These are phyloP conservation scores for Aspergillus alliaceus DNA, from an alignment of 2,329 filamentous ascomycete genomes.

Conservation along the genomic window DNA sequence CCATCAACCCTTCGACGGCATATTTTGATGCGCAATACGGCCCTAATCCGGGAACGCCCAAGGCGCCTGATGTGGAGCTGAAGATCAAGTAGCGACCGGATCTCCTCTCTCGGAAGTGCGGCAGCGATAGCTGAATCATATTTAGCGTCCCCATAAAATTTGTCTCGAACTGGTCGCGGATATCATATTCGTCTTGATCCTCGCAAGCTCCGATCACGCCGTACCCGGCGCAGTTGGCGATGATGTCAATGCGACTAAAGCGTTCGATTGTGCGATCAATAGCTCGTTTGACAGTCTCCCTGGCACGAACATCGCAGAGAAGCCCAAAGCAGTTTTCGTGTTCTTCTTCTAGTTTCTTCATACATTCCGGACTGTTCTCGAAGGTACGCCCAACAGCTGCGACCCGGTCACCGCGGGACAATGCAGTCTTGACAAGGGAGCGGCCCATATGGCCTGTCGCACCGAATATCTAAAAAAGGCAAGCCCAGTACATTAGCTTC, in stretches of 20 bases:
- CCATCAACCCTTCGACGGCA: slow-evolving; percentile 90
- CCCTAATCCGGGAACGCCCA: slow-evolving; percentile 90
- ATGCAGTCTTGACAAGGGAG: slow-evolving; percentile 78
- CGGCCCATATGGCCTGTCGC: slow-evolving; percentile 97
- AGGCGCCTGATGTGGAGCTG: slow-evolving; percentile 83
- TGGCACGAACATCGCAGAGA: slow-evolving; percentile 86
- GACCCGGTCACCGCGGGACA: slow-evolving; percentile 79
- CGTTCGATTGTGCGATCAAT: slow-evolving; percentile 68
- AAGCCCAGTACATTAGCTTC: not conserved
- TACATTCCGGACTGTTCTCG: slow-evolving; percentile 71
- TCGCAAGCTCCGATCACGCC: slow-evolving; percentile 94
- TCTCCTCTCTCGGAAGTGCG: slow-evolving; percentile 77
- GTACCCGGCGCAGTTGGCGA: slow-evolving; percentile 93
- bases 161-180: slow-evolving; percentile 94
- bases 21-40: slow-evolving; percentile 98
- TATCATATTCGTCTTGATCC: slow-evolving; percentile 92
- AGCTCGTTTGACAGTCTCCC: slow-evolving; percentile 72
- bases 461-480: slow-evolving; percentile 70
- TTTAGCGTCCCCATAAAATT: slow-evolving; percentile 96
- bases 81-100: slow-evolving; percentile 89
- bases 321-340: slow-evolving; percentile 64
- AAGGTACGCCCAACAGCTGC: slow-evolving; percentile 80
- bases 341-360: slow-evolving; percentile 68
- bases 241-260: slow-evolving; percentile 82
- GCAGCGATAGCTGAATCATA: slow-evolving; percentile 84